These are phyloP conservation scores for Candida quercuum DNA, from an alignment of 805 yeast species.

Conservation along the genomic window DNA sequence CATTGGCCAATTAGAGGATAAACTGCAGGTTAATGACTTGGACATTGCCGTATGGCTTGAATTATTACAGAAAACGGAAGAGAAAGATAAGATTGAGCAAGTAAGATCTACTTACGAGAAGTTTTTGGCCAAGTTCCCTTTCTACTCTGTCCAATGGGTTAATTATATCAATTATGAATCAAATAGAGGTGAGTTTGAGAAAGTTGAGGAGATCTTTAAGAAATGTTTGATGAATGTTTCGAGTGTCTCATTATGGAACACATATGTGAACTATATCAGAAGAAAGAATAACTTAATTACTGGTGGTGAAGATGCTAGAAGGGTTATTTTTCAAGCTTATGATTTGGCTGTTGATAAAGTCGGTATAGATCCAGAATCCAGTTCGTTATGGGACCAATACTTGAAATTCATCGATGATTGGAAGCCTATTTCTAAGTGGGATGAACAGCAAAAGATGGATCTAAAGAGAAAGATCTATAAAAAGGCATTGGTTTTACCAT, in stretches of 20 bases:
- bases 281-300: slow-evolving; percentile 61
- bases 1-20: slow-evolving; percentile 55
- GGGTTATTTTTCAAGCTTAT: slow-evolving; percentile 71
- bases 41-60: slow-evolving; percentile 54
- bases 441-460: slow-evolving; percentile 76
- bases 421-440: slow-evolving; percentile 80
- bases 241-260: slow-evolving; percentile 66
- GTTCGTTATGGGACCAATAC: slow-evolving; percentile 76
- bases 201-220: slow-evolving; percentile 61
- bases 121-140: slow-evolving; percentile 61
- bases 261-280: slow-evolving; percentile 76
- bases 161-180: slow-evolving; percentile 62
- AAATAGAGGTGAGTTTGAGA: slow-evolving; percentile 56
- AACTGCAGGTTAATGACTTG: slow-evolving; percentile 43
- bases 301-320: slow-evolving; percentile 78
- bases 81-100: slow-evolving; percentile 53
- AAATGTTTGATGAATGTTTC: slow-evolving; percentile 57
- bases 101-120: slow-evolving; percentile 54
- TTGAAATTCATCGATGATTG: slow-evolving; percentile 71
- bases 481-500: slow-evolving; percentile 69
- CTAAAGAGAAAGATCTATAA: slow-evolving; percentile 68
- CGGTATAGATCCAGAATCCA: slow-evolving; percentile 71
- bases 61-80: slow-evolving; percentile 42
- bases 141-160: slow-evolving; percentile 70
- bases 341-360: slow-evolving; percentile 75